Evolutionary conservation across 208 protist species (phyloP).

Genomic region (Leishmania major): DNA sequence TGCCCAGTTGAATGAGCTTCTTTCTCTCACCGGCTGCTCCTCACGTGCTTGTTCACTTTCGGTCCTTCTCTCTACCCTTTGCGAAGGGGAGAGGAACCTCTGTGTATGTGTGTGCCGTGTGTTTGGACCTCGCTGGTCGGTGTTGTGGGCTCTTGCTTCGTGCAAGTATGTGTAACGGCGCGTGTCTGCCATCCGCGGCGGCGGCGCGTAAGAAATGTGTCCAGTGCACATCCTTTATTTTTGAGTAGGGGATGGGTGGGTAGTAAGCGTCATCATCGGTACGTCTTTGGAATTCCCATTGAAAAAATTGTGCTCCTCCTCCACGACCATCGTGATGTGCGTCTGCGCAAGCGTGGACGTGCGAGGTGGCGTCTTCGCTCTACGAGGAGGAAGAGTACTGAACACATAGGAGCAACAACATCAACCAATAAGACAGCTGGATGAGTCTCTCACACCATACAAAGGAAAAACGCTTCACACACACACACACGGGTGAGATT

Average conservation of each 20-base stretch:
- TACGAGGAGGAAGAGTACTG: neutral
- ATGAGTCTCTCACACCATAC: too few species aligned
- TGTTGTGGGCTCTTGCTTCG: neutral
- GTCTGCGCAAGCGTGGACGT: neutral
- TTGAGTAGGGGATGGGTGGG: neutral
- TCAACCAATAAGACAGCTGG: too few species aligned
- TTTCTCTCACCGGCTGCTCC: neutral
- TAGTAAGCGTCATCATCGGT: too few species aligned
- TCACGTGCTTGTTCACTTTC: neutral
- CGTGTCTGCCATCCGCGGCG: neutral
- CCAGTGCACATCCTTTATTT: neutral
- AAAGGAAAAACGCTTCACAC: neutral
- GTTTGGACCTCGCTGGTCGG: neutral
- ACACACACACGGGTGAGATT: neutral
- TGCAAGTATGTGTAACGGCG: neutral
- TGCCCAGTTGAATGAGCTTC: neutral
- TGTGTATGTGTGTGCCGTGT: neutral
- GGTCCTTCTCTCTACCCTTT: neutral
- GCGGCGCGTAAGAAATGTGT: neutral
- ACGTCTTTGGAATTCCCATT: neutral
- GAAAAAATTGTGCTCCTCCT: neutral
- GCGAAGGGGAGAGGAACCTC: neutral
- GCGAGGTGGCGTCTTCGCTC: neutral
- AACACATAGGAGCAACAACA: neutral
- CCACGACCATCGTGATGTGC: neutral